These are phyloP conservation scores for Alternaria triticimaculans DNA, from an alignment of 2,329 filamentous ascomycete species.

Conservation along the genomic window DNA sequence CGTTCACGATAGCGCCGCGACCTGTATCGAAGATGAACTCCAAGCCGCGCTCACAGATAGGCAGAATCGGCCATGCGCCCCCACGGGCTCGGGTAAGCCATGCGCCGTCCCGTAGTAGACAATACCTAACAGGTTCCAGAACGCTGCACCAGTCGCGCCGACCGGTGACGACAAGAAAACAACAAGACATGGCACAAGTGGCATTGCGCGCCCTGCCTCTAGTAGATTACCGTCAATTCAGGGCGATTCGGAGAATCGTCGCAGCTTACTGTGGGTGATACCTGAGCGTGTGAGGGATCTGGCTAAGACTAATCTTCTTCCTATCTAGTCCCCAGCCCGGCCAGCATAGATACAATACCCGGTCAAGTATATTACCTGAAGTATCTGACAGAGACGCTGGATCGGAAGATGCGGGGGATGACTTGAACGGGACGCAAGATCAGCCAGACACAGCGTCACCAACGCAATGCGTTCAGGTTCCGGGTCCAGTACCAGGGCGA, in stretches of 20 bases:
- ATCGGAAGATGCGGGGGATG: neutral
- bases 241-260: constrained; percentile 22
- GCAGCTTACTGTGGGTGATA: constrained; percentile 34
- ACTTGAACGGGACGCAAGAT: neutral
- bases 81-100: constrained; percentile 9
- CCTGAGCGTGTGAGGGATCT: neutral
- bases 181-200: neutral
- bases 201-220: constrained; percentile 5
- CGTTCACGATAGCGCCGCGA: constrained; percentile 25
- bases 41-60: constrained; percentile 24
- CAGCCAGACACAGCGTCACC: neutral
- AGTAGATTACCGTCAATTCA: constrained; percentile 10
- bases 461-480: neutral
- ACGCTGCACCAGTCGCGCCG: neutral
- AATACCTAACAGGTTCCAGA: constrained; percentile 12
- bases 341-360: constrained; percentile 27
- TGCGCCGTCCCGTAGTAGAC: neutral
- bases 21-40: constrained; percentile 26
- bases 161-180: neutral
- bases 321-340: constrained; percentile 35
- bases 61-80: constrained; percentile 17
- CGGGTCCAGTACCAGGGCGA: constrained; percentile 16
- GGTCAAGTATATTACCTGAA: constrained; percentile 11
- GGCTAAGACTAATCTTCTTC: neutral
- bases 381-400: constrained; percentile 2